Base-by-base conservation (phyloP, 2,329 filamentous ascomycete species). In the Cryphonectria parasitica region DNA sequence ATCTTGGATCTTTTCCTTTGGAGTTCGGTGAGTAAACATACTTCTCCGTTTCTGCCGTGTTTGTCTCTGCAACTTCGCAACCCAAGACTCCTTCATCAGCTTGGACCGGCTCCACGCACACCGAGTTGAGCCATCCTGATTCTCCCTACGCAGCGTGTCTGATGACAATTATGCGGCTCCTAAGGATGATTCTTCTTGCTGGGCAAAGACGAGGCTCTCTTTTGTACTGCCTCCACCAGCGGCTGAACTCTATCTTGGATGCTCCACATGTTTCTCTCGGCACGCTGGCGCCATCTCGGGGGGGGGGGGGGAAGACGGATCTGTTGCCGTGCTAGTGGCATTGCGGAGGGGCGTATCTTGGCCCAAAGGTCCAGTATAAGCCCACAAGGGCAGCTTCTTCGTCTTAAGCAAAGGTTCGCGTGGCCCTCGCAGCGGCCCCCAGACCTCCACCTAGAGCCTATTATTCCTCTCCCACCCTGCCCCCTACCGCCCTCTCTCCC, bases 381-480 rank as follows among this genome's bases (percentile, higher is more conserved):
- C n/a, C 22, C 45, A 49, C 45, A 49, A n/a, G 45, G 17, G 45
- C 45, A 49, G 1, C 13, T n/a, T 28, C 34, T 34, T 34, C 34
- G 34, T 54, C 22, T 31, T 65, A 34, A 22, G 19, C 64, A 49
- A 45, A 52, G 31, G 31, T 31, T 54, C 45, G 64, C 64, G 45
- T 52, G 43, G 45, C 28, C n/a, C 45, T 66, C 54, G 67, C 69
- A 64, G 39, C 63, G 41, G n/a, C 60, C 63, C 67, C 70, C 70
- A 49, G 58, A n/a, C 58, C 64, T 64, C 65, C 56, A 66, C 52
- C 45, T 60, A 66, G 64, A 69, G 58, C 66, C 25, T 67, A 67
- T 69, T 28, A 11, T 19, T 49, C 22, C 22, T 49, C 45, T 49
- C 45, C 45, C 22, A n/a, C 45, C 34, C 43, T 60, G 39, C 39